Base-by-base conservation (phyloP, 257 asterid species). In the Solanum habrochaites region DNA sequence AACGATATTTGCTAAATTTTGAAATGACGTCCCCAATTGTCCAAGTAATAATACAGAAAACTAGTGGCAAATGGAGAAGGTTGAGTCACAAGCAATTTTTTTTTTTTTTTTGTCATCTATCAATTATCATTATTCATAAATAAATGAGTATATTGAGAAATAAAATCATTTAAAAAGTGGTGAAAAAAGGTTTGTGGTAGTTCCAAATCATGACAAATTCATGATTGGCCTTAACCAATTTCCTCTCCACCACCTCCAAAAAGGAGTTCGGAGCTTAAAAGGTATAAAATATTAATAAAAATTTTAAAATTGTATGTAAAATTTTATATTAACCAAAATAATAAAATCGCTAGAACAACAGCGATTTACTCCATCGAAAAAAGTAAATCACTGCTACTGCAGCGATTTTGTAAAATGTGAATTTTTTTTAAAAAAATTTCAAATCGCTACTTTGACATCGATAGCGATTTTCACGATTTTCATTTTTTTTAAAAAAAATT, bases 141-240 rank as follows among this genome's bases (percentile, higher is more conserved):
- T 56, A 56, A 20, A 20, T 56, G 64, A 56, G 64, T 56, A 56
- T 58, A 56, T 58, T 58, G 66, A 58, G 66, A 58, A 58, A 58
- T 39, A 40, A 29, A 80, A 80, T 47, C 43, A 80, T 49, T 29
- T n/a, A 80, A 80, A 29, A 80, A 29, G 29, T 47, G 8, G 29
- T 4, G n/a, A 14, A 80, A 80, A 78, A 80, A 80, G 43, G 45
- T 25, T 80, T 49, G 69, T 80, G 85, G 85, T 47, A 27, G 69
- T 80, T 29, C 29, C 20, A 16, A 10, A 56, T 80, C 85, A 10
- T 80, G 67, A 47, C 85, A 80, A 80, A 27, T 80, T 80, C 60
- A 16, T 47, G 43, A 25, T 25, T 66, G 0, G 37, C 72, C 40
- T 66, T 66, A 2, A 25, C 72, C 72, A 66, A 66, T 0, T 66